Percentiles rank a stretch among this genome's conserved stretches.
Conservation (phyloP, 768 basidiomycete species). For the Omphalotus guepiniiformis region DNA sequence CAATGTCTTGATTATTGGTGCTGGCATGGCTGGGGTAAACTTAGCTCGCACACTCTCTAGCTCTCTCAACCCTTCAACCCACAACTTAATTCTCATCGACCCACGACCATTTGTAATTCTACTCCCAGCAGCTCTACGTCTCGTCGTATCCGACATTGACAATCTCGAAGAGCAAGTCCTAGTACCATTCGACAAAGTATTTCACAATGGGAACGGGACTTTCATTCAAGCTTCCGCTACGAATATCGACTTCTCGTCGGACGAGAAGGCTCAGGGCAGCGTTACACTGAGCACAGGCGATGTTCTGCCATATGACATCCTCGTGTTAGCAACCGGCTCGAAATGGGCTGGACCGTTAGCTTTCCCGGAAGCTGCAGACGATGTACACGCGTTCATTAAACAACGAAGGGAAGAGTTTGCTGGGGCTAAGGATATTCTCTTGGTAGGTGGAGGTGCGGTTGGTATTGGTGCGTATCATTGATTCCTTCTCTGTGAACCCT, state of each 20-base stretch:
- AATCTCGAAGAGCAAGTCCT: slow-evolving; percentile 26
- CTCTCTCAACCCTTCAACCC: slow-evolving; percentile 38
- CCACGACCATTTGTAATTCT: slow-evolving; percentile 45
- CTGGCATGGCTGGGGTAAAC: slow-evolving; percentile 48
- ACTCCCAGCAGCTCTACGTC: slow-evolving; percentile 49
- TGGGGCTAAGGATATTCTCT: slow-evolving; percentile 39
- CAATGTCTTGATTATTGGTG: slow-evolving; percentile 50
- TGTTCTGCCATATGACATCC: slow-evolving; percentile 44
- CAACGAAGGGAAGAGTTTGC: slow-evolving; percentile 30
- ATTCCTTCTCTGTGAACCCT: neutral
- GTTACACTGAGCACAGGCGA: slow-evolving; percentile 50
- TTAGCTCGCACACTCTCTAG: slow-evolving; percentile 46
- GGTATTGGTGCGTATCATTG: slow-evolving; percentile 35
- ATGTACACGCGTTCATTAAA: slow-evolving; percentile 16
- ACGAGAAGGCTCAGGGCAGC: slow-evolving; percentile 32
- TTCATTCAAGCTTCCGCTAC: slow-evolving; percentile 37
- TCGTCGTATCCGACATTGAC: slow-evolving; percentile 42
- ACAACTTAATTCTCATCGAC: slow-evolving; percentile 53
- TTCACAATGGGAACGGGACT: slow-evolving; percentile 39
- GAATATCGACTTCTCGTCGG: slow-evolving; percentile 23
- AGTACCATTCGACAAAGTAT: slow-evolving; percentile 37
- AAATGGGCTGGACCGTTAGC: slow-evolving; percentile 47
- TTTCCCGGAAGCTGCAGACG: slow-evolving; percentile 33
- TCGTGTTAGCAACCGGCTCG: slow-evolving; percentile 59
- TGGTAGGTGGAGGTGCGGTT: slow-evolving; percentile 57